Base-by-base conservation (phyloP, 148 eudicot genomes). In the Dysphania ambrosioides region DNA sequence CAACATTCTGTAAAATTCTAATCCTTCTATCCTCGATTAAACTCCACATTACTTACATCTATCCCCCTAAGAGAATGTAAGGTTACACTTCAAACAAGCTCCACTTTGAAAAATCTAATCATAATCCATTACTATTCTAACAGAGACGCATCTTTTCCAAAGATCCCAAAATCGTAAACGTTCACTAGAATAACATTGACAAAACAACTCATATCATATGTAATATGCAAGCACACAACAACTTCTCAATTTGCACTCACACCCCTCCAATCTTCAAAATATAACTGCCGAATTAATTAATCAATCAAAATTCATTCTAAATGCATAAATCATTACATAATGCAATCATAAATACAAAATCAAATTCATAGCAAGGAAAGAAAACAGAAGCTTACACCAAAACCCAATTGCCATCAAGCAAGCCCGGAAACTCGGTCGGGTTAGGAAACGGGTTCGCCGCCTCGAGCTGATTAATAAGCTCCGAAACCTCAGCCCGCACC, bases 371-470 rank as follows among this genome's bases (percentile, higher is more conserved):
- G 5, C 1, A 26, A 35, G 34, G 2, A 21, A 23, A 15, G 6
- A 31, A 9, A 55, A 66, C 13, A 5, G 24, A n/a, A 35, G 84
- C 99, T 92, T 80, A 96, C 97, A 90, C 76, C 78, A 96, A 85
- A 80, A 96, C 70, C 99, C 99, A 96, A 24, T 90, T 91, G 40
- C 97, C 99, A 71, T 84, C 94, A 51, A 96, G 93, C 85, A 90
- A 80, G 13, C 81, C 91, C 11, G 84, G 57, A 0, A 76, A 79
- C 77, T 86, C 93, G 0, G 87, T 87, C 15, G 97, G 93, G 19
- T 84, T 88, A 6, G 87, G 85, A 71, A 76, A 79, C 19, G 99
- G 99, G 79, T 96, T 96, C 21, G 61, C 78, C 12, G 97, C 97
- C 85, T 95, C 97, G 44, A 95, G 75, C 85, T 87, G 97, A 53